phyloP scores from a whole-genome alignment of 2,329 filamentous ascomycete genomes.

The Cercospora sp. region DNA sequence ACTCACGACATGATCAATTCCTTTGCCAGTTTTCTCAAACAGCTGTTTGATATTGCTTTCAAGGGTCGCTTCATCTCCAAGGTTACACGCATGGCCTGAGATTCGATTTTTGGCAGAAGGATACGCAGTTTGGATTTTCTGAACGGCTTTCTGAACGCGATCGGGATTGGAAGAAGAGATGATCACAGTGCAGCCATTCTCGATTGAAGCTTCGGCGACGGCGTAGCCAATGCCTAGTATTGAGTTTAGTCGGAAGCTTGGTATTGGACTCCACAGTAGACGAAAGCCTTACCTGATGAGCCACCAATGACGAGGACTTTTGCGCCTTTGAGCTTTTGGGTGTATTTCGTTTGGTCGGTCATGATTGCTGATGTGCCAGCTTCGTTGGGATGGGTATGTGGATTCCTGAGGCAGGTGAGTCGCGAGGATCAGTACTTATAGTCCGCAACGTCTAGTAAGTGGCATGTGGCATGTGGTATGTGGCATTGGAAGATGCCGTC shows the following conservation, averaged over 20 bases:
- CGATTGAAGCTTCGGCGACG: constrained; percentile 60
- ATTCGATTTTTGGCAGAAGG: constrained; percentile 45
- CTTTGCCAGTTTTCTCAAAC: constrained; percentile 43
- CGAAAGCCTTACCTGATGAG: constrained; percentile 41
- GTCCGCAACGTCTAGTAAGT: background rate
- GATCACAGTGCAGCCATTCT: constrained; percentile 57
- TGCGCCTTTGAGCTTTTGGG: constrained; percentile 50
- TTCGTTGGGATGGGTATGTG: background rate
- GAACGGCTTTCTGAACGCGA: constrained; percentile 53
- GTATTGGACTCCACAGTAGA: background rate
- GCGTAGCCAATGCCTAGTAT: constrained; percentile 59
- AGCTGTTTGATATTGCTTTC: constrained; percentile 52
- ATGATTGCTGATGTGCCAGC: constrained; percentile 27
- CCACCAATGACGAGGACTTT: constrained; percentile 64
- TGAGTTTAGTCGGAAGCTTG: background rate
- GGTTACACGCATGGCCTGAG: constrained; percentile 50
- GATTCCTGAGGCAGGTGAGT: background rate
- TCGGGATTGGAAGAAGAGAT: constrained; percentile 60
- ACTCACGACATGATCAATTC: constrained; percentile 59
- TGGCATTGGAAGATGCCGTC: background rate
- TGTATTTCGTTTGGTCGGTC: constrained; percentile 49
- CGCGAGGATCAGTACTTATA: background rate
- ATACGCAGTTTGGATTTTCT: constrained; percentile 48
- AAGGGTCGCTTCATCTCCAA: constrained; percentile 50
- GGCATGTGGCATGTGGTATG: background rate